Evolutionary conservation across 148 eudicot species (phyloP), one percentile per base, ranked within the genome.

Genomic region (Chenopodium berlandieri): DNA sequence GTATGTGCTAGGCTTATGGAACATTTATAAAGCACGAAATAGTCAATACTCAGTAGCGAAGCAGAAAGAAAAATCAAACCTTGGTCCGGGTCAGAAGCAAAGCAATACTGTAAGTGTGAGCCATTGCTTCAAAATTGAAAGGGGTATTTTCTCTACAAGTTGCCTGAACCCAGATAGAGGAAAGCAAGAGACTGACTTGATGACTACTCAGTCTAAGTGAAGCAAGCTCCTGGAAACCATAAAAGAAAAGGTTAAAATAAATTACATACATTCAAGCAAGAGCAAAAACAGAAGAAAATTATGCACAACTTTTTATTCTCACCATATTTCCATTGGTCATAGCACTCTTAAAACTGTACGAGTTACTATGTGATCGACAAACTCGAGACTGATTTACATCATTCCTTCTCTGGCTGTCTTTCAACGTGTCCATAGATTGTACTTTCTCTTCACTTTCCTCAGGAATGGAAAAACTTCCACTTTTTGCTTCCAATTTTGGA

Each of bases 161-260:
- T 79, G 93, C 94, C 84, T 94, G 98, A 87, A 90, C 88, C 98
- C 98, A 94, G 81, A 92, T 87, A 68, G 94, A 93, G 63, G 98
- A 92, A 82, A 94, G 97, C 86, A 94, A 82, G 78, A 92, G 94
- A 81, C 93, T 88, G 83, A 94, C 90, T 90, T 94, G 97, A 83
- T 94, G 97, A 75, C 92, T 89, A 84, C 98, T 94, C 84, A 94
- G 79, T 80, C 97, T 83, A 81, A 94, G 90, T 82, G 94, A 86
- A 79, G 87, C 85, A 81, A 77, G 78, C 74, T 89, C 94, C 98
- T 94, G 85, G n/a, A 82, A 52, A 70, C 23, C 75, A 56, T 32
- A 77, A 78, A n/a, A 64, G 9, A 12, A 22, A 79, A 47, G 31
- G 12, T 47, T 44, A 31, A 46, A 52, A 60, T 46, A 82, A 71